Evolutionary conservation across 352 stramenopile genomes (phyloP), one percentile per base, ranked within the genome.

Genomic region (Globisporangium polare): DNA sequence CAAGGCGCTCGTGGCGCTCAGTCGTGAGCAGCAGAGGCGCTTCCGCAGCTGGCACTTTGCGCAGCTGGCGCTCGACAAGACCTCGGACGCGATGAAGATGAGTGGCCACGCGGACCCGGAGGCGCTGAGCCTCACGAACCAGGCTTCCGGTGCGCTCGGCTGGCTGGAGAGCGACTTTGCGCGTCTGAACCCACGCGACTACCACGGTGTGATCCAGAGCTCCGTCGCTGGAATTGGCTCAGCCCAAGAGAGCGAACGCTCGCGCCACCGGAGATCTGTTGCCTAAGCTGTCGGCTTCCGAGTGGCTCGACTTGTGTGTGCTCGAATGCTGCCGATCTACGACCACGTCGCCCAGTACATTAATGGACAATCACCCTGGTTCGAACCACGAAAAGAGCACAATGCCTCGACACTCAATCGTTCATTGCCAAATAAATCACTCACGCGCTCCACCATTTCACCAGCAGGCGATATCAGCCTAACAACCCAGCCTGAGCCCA

Each of bases 141-240:
- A 54, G 27, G 49, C 49, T 4, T 27, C 18, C 2, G 49, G 49
- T 18, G 27, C 49, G 27, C 27, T 54, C 5, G 49, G 27, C 15
- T 75, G 68, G 68, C 58, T 78, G n/a, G 62, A 69, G 61, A 63
- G 55, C 29, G 55, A 62, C 24, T 78, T 67, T 39, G 57, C 66
- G 9, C 45, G 71, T 26, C 62, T 63, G 24, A 73, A 76, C 26
- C 50, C 71, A 5, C 68, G 65, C 22, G 72, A 69, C 24, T 78
- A 78, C 43, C 71, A 69, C 27, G 56, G 71, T 18, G 60, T 69
- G n/a, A 74, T 75, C 31, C 49, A 54, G 49, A 49, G 42, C 42
- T 9, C 42, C 18, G 26, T 24, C 26, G 27, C 49, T 22, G 5
- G 18, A 7, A 54, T 20, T 27, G 49, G 27, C 15, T n/a, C 46